A percentile compares a stretch with the other conserved stretches of the same genome.
Evolutionary conservation across 164 flowering plant species (phyloP).

Genomic region (Liriodendron chinense): DNA sequence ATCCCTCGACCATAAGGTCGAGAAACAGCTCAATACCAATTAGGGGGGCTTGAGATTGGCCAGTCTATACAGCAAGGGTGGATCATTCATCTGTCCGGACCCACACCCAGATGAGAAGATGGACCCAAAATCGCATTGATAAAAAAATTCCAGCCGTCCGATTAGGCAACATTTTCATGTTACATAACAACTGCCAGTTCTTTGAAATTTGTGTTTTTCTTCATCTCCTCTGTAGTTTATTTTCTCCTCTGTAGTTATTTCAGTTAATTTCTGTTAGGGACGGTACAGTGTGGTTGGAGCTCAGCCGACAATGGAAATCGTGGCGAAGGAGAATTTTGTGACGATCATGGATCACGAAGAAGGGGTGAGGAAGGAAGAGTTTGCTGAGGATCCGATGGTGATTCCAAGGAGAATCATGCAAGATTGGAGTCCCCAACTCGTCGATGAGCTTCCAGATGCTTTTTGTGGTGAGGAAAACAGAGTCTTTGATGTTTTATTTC

Average conservation of each 20-base stretch:
- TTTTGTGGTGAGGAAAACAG: conserved; percentile 59
- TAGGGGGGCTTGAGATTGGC: no score
- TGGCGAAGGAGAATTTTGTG: conserved; percentile 66
- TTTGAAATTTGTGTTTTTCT: not conserved
- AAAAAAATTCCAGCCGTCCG: no score
- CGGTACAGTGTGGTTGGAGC: conserved; percentile 78
- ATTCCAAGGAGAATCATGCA: conserved; percentile 62
- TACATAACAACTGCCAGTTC: not conserved
- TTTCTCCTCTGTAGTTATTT: not conserved
- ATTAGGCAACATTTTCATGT: not conserved
- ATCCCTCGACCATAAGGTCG: no score
- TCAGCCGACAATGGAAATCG: conserved; percentile 70
- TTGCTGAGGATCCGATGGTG: conserved; percentile 68
- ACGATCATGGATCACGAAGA: conserved; percentile 59
- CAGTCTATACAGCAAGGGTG: no score
- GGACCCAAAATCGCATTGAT: no score
- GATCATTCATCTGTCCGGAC: no score
- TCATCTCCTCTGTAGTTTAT: not conserved
- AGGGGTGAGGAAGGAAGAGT: conserved; percentile 47
- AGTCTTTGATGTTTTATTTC: not conserved
- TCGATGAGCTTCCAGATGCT: conserved; percentile 70
- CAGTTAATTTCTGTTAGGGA: conserved; percentile 42
- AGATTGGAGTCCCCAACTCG: conserved; percentile 60
- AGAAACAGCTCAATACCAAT: no score
- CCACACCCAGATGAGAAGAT: no score